Evolutionary conservation across 192 early-diverging fungal genomes (phyloP), one percentile per base, ranked within the genome.

Genomic region (Backusella australiensis): DNA sequence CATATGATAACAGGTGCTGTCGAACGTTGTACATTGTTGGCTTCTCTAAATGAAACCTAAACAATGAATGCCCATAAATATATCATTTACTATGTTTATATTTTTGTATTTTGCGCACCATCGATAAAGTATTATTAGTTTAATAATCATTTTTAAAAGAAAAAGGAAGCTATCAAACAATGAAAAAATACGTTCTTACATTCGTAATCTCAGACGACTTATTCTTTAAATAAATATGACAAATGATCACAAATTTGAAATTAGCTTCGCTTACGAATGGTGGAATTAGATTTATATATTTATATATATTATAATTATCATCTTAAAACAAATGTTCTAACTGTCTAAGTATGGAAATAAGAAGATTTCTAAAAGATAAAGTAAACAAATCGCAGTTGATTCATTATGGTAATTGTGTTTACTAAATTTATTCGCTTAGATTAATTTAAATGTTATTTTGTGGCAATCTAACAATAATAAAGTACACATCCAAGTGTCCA

Each of bases 1-100:
- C 53, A 56, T 56, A 56, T 56, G 53, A 56, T 56, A 56, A 11
- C 53, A 56, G 53, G 53, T 56, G n/a, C 53, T 56, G 53, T 56
- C 23, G 19, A 56, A 56, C 53, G 53, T 56, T 9, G 53, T 56
- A 56, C 53, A 56, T 56, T 9, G n/a, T 21, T 6, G n/a, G 53
- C 8, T 56, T 56, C 21, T n/a, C 53, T 56, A n/a, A 21, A 56
- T 56, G 6, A 21, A 3, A 56, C 8, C 53, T 21, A 53, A 56
- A 56, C 19, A 56, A 56, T 21, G 21, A 56, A 21, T 9, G 2
- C 21, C 7, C 23, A 53, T 19, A 53, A 17, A n/a, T 6, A 53
- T 21, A n/a, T 53, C n/a, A 56, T 56, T 2, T 56, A 56, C 9
- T 56, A 44, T 5, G 42, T 56, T 9, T 21, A 56, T 21, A 9